A percentile compares a stretch with the other conserved stretches of the same genome.
These are phyloP conservation scores for Sporothrix schenckii DNA, from an alignment of 2,329 filamentous ascomycete genomes.

Conservation along the genomic window DNA sequence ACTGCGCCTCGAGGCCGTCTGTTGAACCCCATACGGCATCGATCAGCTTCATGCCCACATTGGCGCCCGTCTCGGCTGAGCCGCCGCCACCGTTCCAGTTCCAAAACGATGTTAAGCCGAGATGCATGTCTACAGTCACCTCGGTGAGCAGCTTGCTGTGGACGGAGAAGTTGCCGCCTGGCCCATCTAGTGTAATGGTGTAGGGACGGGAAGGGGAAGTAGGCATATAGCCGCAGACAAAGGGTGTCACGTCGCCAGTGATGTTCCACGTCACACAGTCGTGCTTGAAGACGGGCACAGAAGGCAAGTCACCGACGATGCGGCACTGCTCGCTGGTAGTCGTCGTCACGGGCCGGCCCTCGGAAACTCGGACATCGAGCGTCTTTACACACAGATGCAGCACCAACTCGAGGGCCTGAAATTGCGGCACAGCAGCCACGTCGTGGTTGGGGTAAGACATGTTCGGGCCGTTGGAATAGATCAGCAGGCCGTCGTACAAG, in stretches of 20 bases:
- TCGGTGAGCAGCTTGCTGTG: slow-evolving; percentile 10
- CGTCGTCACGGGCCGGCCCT: slow-evolving; percentile 1
- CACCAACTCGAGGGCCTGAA: slow-evolving; percentile 15
- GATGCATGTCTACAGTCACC: slow-evolving; percentile 23
- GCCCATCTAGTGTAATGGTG: slow-evolving; percentile 2
- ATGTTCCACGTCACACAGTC: slow-evolving; percentile 22
- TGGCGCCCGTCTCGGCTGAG: slow-evolving; percentile 19
- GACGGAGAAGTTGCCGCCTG: slow-evolving; percentile 4
- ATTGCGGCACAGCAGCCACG: neutral
- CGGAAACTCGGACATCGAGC: neutral
- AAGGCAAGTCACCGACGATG: slow-evolving; percentile 13
- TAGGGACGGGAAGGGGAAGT: neutral
- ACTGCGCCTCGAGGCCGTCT: slow-evolving; percentile 22
- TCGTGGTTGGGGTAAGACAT: slow-evolving; percentile 25
- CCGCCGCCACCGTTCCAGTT: slow-evolving; percentile 25
- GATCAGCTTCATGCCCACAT: slow-evolving; percentile 24
- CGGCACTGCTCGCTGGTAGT: neutral
- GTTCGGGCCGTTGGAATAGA: slow-evolving; percentile 27
- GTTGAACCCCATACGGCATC: slow-evolving; percentile 24
- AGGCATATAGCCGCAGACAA: slow-evolving; percentile 22
- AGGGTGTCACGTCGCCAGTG: slow-evolving; percentile 21
- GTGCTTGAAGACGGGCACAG: slow-evolving; percentile 19
- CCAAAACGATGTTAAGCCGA: slow-evolving; percentile 14
- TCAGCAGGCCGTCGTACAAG: slow-evolving; percentile 8
- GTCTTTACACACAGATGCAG: slow-evolving; percentile 25